Conservation (phyloP, 2,329 filamentous ascomycete genomes). For the Ophiostoma quercus region DNA sequence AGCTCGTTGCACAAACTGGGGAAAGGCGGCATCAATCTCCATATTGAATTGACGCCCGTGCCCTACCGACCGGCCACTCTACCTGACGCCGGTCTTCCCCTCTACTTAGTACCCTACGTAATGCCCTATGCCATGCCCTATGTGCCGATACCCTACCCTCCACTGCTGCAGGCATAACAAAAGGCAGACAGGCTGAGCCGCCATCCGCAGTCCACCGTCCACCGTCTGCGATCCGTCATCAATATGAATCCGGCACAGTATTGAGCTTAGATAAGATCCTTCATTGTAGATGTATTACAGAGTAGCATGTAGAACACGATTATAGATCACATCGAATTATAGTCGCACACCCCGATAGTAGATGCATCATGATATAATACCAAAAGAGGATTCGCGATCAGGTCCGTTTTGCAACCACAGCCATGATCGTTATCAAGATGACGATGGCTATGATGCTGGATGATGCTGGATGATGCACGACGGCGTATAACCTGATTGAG, state of each 20-base stretch:
- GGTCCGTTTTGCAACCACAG: neutral
- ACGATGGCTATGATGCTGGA: constrained; percentile 1
- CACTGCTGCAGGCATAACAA: constrained; percentile 5
- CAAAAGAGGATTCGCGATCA: neutral
- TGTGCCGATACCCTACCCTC: constrained; percentile 1
- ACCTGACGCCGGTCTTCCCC: neutral
- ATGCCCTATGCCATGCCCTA: too few relatives aligned
- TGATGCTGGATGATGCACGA: neutral
- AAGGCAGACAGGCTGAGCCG: constrained; percentile 1
- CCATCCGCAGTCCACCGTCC: neutral
- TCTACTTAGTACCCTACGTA: neutral
- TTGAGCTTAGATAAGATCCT: neutral
- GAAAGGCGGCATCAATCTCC: neutral
- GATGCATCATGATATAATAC: neutral
- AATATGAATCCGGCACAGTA: neutral
- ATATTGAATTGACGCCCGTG: neutral
- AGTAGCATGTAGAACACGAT: neutral
- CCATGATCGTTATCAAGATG: neutral
- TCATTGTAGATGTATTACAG: neutral
- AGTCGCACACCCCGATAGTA: constrained; percentile 1
- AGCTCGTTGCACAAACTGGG: neutral
- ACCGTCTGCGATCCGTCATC: neutral
- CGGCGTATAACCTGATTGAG: neutral
- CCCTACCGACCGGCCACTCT: neutral
- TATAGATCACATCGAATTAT: neutral